Base-by-base conservation (phyloP, 179 eudicot species). In the Carnegiea gigantea region DNA sequence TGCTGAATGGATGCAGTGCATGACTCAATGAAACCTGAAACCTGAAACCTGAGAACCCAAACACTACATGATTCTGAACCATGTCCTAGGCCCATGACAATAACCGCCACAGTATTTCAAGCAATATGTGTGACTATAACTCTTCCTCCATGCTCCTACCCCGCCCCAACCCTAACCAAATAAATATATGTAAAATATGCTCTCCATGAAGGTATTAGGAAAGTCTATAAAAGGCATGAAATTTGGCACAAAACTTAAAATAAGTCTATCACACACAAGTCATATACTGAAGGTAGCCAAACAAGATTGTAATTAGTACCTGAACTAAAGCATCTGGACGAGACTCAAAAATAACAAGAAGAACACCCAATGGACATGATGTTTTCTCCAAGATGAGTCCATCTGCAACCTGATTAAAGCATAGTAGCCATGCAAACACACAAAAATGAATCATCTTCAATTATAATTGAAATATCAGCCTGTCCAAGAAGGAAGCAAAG, bases 241-340 rank as follows among this genome's bases (percentile, higher is more conserved):
- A 30, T 6, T 18, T 1, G 46, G 46, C 44, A 36, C 43, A 36
- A 30, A 36, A 57, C 11, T 62, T 62, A 62, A 6, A 70, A 17
- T 14, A 30, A 70, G 9, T 28, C 43, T 70, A n/a, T n/a, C 23
- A 30, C n/a, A 28, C 12, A 67, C 17, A 18, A 8, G 5, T 11
- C 46, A 13, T 7, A 15, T 36, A 5, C 14, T 9, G 7, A 26
- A 65, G 71, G 10, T 18, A 65, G 18, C 33, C 33, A 65, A 24
- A 24, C 38, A 65, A 26, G 71, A 24, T 36, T 36, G 36, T 33
- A 33, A 46, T 18, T 17, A 84, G 81, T 82, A 94, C 98, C 97
- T 93, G 98, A 86, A 94, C 98, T 79, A 94, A 85, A 72, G 98
- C 98, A 83, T 94, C 98, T 62, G 98, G 98, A 14, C 97, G 97